Evolutionary conservation across 1,284 basidiomycete species (phyloP).

Genomic region (Somion occarium): DNA sequence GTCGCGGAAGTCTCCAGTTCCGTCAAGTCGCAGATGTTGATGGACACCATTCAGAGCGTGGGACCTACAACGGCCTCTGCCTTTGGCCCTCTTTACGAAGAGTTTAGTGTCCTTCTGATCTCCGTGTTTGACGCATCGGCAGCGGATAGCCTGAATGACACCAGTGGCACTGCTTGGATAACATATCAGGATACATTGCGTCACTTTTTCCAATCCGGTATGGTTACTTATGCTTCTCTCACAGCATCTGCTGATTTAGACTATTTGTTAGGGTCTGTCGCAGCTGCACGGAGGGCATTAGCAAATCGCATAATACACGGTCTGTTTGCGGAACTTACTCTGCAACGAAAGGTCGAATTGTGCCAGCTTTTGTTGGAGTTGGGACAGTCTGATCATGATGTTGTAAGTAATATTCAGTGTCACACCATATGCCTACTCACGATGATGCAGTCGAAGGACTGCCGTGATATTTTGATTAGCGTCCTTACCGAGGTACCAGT

Average conservation of each 20-base stretch:
- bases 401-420: constrained; percentile 34
- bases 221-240: constrained; percentile 14
- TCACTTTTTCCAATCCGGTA: constrained; percentile 43
- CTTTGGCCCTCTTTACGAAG: constrained; percentile 28
- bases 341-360: constrained; percentile 50
- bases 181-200: constrained; percentile 41
- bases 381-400: constrained; percentile 38
- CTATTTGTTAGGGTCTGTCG: constrained; percentile 25
- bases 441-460: constrained; percentile 39
- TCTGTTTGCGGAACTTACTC: constrained; percentile 46
- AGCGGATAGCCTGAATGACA: constrained; percentile 42
- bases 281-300: constrained; percentile 34
- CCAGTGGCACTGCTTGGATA: constrained; percentile 41
- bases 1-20: constrained; percentile 59
- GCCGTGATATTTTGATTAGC: constrained; percentile 45
- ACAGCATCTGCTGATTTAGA: no score
- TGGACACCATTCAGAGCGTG: constrained; percentile 54
- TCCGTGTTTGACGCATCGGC: constrained; percentile 51
- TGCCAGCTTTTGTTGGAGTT: constrained; percentile 51
- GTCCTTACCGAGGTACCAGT: constrained; percentile 47
- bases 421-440: neutral
- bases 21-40: constrained; percentile 60
- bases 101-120: constrained; percentile 46
- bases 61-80: constrained; percentile 22
- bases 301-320: constrained; percentile 42